Evolutionary conservation across 805 yeast genomes (phyloP).

Genomic region (Suhomyces sp.): DNA sequence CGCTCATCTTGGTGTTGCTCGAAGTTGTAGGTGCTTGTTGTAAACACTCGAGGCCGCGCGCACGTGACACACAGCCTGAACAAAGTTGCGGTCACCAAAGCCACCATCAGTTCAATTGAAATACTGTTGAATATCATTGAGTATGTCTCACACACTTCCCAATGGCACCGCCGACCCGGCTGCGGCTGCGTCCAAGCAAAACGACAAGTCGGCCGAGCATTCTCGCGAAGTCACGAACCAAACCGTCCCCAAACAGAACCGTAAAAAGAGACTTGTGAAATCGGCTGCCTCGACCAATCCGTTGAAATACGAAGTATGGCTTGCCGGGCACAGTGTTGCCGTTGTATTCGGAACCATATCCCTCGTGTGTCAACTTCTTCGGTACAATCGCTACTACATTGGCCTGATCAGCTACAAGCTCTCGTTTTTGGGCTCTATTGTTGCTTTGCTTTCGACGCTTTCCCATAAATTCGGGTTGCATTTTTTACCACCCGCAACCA

Average conservation of each 20-base stretch:
- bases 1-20: not conserved
- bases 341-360: conserved; percentile 44
- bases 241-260: conserved; percentile 11
- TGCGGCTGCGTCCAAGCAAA: not conserved
- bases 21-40: not conserved
- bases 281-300: conserved; percentile 31
- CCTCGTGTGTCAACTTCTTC: conserved; percentile 36
- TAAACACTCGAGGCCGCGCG: not conserved
- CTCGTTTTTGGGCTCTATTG: conserved; percentile 53
- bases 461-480: conserved; percentile 57
- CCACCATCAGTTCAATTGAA: not conserved
- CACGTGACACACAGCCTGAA: not conserved
- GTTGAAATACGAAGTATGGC: conserved; percentile 49
- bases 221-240: conserved; percentile 9
- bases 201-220: not conserved
- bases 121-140: not conserved
- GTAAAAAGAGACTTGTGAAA: conserved; percentile 28
- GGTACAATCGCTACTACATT: conserved; percentile 38
- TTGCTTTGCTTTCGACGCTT: conserved; percentile 52
- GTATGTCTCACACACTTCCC: not conserved
- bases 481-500: conserved; percentile 57
- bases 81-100: not conserved
- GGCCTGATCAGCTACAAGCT: conserved; percentile 54
- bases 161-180: not conserved
- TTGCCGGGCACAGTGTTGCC: conserved; percentile 51